These are phyloP conservation scores for Pseudogymnoascus sp. DNA, from an alignment of 2,329 filamentous ascomycete genomes.

Conservation along the genomic window DNA sequence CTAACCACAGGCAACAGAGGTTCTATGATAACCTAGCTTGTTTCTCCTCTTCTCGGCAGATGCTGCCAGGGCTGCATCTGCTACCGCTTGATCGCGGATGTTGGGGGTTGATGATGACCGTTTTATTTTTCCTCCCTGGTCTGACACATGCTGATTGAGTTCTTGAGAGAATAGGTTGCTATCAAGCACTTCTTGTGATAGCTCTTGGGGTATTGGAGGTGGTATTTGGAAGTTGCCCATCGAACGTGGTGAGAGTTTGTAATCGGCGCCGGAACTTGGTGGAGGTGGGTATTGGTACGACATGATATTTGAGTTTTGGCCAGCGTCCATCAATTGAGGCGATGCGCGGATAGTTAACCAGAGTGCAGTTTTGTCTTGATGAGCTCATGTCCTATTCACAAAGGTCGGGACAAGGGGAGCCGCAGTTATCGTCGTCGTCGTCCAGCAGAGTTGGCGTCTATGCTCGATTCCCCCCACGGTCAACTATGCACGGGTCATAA, in stretches of 20 bases:
- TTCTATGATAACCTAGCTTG: conserved; percentile 91
- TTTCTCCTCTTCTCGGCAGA: conserved; percentile 65
- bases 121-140: conserved; percentile 29
- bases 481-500: conserved; percentile 8
- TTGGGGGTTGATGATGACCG: conserved; percentile 43
- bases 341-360: neutral
- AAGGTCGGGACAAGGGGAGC: neutral
- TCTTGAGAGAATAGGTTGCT: conserved; percentile 9
- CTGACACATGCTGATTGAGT: neutral
- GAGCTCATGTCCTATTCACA: conserved; percentile 9
- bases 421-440: conserved; percentile 6
- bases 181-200: conserved; percentile 3
- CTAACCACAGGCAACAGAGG: conserved; percentile 92
- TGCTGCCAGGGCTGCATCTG: conserved; percentile 26
- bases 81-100: conserved; percentile 34
- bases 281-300: conserved; percentile 11
- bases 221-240: conserved; percentile 1
- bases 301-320: conserved; percentile 10
- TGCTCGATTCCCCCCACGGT: conserved; percentile 6
- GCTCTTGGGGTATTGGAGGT: conserved; percentile 1
- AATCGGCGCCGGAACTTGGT: conserved; percentile 1
- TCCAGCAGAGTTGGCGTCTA: neutral
- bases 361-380: conserved; percentile 4
- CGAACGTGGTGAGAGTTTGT: conserved; percentile 2
- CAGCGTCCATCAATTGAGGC: neutral